These are phyloP conservation scores for Podospora pseudopauciseta DNA, from an alignment of 495 filamentous ascomycete species.

Conservation along the genomic window DNA sequence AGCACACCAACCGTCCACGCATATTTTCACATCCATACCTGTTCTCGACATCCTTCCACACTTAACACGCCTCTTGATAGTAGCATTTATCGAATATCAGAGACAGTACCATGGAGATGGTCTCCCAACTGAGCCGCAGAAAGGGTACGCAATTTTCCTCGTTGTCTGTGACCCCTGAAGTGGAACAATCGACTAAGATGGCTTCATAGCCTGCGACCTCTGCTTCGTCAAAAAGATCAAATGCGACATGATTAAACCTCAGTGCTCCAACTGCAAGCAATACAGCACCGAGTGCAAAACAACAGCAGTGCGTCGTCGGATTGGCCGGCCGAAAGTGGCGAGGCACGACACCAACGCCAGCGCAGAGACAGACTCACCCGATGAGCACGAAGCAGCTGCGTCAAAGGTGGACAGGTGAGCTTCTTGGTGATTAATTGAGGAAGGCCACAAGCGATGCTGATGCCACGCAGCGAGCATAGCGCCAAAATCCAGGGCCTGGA, in stretches of 20 bases:
- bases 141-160: constrained; percentile 3
- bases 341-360: background rate
- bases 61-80: background rate
- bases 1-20: background rate
- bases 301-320: constrained; percentile 22
- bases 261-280: constrained; percentile 34
- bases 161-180: background rate
- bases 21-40: background rate
- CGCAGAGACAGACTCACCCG: background rate
- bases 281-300: constrained; percentile 33
- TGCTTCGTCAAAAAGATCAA: constrained; percentile 38
- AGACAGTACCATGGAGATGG: background rate
- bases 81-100: background rate
- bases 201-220: constrained; percentile 26
- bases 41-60: background rate
- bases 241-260: constrained; percentile 34
- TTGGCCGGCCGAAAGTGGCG: background rate
- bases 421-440: background rate
- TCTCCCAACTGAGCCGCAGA: constrained; percentile 7
- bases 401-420: background rate
- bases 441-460: background rate
- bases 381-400: background rate
- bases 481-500: constrained; percentile 22
- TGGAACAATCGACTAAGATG: background rate
- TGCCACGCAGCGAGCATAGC: background rate